Percentiles rank a stretch among this genome's conserved stretches.
phyloP scores from a whole-genome alignment of 2,329 filamentous ascomycete genomes.

The Tolypocladium capitatum region DNA sequence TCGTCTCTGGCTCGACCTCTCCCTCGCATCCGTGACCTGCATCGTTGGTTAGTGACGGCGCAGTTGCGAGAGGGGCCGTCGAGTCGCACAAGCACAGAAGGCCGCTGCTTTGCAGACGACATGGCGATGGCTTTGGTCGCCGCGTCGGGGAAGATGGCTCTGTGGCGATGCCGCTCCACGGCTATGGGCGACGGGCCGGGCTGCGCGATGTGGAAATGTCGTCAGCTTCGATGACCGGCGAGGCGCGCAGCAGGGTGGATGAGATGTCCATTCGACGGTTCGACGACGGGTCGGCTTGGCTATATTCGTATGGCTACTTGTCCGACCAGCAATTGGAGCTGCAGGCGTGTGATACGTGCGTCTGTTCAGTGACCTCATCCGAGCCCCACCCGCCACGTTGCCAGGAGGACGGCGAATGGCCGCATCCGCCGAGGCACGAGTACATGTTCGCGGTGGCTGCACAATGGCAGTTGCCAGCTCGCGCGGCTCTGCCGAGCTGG shows the following conservation, averaged over 20 bases:
- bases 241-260: neutral
- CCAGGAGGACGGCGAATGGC: neutral
- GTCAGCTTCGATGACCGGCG: neutral
- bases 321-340: no score
- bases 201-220: neutral
- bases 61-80: neutral
- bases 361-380: neutral
- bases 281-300: neutral
- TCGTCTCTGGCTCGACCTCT: constrained; percentile 20
- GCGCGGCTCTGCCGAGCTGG: neutral
- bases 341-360: no score
- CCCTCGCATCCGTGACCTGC: constrained; percentile 25
- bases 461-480: no score
- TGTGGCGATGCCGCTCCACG: neutral
- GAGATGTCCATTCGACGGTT: neutral
- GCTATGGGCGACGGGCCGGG: neutral
- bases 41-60: constrained; percentile 5
- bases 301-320: no score
- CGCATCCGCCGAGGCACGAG: no score
- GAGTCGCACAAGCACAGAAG: constrained; percentile 44
- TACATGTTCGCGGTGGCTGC: neutral
- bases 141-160: neutral
- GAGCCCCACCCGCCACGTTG: no score
- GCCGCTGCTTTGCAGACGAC: constrained; percentile 38
- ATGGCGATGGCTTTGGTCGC: constrained; percentile 13